Base-by-base conservation (phyloP, 257 asterid genomes). In the Solanum sejunctum region DNA sequence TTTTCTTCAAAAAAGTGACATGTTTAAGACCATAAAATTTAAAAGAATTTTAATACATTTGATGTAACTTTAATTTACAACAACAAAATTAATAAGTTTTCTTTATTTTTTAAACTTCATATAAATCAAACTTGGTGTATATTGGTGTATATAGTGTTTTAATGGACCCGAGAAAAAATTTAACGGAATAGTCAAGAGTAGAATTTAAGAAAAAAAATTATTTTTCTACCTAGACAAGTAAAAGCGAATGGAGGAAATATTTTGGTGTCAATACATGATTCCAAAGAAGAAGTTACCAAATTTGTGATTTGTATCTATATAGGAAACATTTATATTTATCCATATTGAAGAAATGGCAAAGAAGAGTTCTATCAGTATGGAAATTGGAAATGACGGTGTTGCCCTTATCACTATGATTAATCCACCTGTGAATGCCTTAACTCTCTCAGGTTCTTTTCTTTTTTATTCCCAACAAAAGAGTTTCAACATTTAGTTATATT, bases 381-480 rank as follows among this genome's bases (percentile, higher is more conserved):
- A 82, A 51, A 63, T 82, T 0, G 85, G 85, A 26, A 82, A 32
- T 15, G 85, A 82, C 45, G 85, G 85, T 6, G 60, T 82, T 3
- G 85, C 78, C 21, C 8, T 82, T 17, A 82, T 82, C 12, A 60
- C 85, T 63, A 16, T 82, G 8, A 55, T 1, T 18, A 82, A 82
- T 28, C 61, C 85, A 21, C 85, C 85, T 7, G 85, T 82, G 9
- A 82, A 82, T 82, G 85, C 85, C 43, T 63, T 82, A 12, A 82
- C 85, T 60, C 58, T 82, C 45, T 43, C 84, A 39, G 75, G 84
- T 81, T 58, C 43, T 45, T 55, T 18, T 16, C 57, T 1, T 81
- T n/a, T 9, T 11, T 3, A 6, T 16, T 55, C 1, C 41, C n/a
- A n/a, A 1, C 17, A 51, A 57, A 3, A 51, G 36, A 12, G 1